Evolutionary conservation across 73 alveolate genomes (phyloP).

Genomic region (Uronychia setigera): DNA sequence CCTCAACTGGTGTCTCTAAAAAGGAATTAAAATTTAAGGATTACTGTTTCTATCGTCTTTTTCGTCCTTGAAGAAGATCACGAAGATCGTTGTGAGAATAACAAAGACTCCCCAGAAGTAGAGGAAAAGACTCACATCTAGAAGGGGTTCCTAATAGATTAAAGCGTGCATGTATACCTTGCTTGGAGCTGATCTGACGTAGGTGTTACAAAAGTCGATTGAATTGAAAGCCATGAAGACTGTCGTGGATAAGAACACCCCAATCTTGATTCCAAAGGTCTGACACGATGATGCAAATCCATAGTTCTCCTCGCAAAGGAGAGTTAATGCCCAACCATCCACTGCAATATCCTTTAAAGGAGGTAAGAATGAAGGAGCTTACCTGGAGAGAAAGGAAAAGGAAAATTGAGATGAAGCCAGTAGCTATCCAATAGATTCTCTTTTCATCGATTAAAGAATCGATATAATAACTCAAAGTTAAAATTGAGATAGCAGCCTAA

Average conservation of each 20-base stretch:
- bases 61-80: slow-evolving; percentile 28
- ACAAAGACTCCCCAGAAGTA: slow-evolving; percentile 45
- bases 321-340: slow-evolving; percentile 90
- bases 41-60: background rate
- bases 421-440: slow-evolving; percentile 20
- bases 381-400: slow-evolving; percentile 49
- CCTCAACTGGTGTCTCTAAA: slow-evolving; percentile 5
- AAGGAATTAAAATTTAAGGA: background rate
- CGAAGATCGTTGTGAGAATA: slow-evolving; percentile 19
- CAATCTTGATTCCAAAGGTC: slow-evolving; percentile 74
- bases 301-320: slow-evolving; percentile 56
- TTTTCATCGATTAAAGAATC: slow-evolving; percentile 19
- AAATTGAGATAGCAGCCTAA: background rate
- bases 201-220: slow-evolving; percentile 64
- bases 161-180: background rate
- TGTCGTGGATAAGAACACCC: slow-evolving; percentile 55
- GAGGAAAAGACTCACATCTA: slow-evolving; percentile 27
- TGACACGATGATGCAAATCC: slow-evolving; percentile 70
- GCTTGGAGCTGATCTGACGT: slow-evolving; percentile 11
- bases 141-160: slow-evolving; percentile 43
- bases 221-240: slow-evolving; percentile 61
- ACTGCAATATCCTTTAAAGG: slow-evolving; percentile 84
- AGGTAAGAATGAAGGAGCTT: background rate
- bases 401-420: slow-evolving; percentile 28
- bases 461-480: background rate